These are phyloP conservation scores for Fusarium sp. DNA, from an alignment of 2,329 filamentous ascomycete genomes.

Conservation along the genomic window DNA sequence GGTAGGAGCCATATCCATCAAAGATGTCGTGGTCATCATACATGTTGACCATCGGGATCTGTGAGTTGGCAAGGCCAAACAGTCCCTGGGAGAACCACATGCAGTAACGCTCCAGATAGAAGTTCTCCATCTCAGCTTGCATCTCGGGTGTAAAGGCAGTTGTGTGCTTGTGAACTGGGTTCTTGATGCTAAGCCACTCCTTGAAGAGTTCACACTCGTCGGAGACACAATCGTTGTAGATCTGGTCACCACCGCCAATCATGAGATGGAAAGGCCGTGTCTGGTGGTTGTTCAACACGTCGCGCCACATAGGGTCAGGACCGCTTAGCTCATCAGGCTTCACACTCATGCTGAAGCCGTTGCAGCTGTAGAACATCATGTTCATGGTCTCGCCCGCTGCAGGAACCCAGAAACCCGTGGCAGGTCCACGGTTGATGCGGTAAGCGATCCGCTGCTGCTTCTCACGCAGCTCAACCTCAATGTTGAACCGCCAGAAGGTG, in stretches of 20 bases:
- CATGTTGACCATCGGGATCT: conserved; percentile 98
- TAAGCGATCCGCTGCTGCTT: conserved; percentile 89
- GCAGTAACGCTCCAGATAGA: conserved; percentile 87
- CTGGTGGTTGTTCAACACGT: conserved; percentile 92
- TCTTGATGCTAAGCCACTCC: conserved; percentile 83
- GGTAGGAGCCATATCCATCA: conserved; percentile 91
- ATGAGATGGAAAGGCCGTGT: conserved; percentile 95
- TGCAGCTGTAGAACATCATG: conserved; percentile 98
- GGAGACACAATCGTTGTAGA: conserved; percentile 90
- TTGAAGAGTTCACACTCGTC: conserved; percentile 77
- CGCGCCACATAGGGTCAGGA: conserved; percentile 95
- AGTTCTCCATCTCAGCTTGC: conserved; percentile 85
- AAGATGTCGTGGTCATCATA: conserved; percentile 96
- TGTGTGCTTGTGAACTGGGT: conserved; percentile 79
- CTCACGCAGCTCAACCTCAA: conserved; percentile 84
- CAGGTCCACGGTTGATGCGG: conserved; percentile 89
- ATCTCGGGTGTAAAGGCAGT: conserved; percentile 80
- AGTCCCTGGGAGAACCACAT: conserved; percentile 97
- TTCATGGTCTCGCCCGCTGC: conserved; percentile 88
- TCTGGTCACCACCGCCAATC: conserved; percentile 95
- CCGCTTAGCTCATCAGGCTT: conserved; percentile 84
- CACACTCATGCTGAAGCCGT: conserved; percentile 86
- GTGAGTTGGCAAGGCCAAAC: conserved; percentile 88
- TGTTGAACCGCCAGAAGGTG: conserved; percentile 97
- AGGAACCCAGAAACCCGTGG: conserved; percentile 94